Percentiles rank a stretch among this genome's conserved stretches.
phyloP scores from a whole-genome alignment of 768 basidiomycete species.

The Leucocoprinus sp. region DNA sequence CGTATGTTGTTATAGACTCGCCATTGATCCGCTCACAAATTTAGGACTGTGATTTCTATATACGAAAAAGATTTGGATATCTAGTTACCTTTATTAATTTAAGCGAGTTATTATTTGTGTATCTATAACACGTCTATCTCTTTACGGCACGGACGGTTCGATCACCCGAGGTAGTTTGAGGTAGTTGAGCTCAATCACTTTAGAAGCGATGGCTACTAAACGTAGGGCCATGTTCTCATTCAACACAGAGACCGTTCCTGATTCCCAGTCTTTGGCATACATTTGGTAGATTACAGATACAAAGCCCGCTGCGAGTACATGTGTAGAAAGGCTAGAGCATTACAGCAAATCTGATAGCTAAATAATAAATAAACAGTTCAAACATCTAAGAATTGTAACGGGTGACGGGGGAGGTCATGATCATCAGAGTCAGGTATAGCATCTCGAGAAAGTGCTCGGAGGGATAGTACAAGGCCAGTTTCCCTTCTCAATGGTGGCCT shows the following conservation, averaged over 20 bases:
- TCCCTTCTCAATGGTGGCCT: slow-evolving; percentile 43
- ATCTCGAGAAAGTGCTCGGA: slow-evolving; percentile 73
- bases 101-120: no score
- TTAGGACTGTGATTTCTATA: no score
- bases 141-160: slow-evolving; percentile 18
- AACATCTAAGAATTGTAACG: slow-evolving; percentile 6
- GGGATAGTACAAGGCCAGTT: slow-evolving; percentile 75
- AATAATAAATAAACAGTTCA: not conserved
- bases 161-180: no score
- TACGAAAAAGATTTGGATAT: not conserved
- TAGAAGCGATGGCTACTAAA: slow-evolving; percentile 27
- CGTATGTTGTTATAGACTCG: slow-evolving; percentile 30
- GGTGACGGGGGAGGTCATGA: not conserved
- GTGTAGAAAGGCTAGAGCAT: not conserved
- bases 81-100: not conserved
- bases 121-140: not conserved
- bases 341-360: slow-evolving; percentile 1
- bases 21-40: slow-evolving; percentile 15
- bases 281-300: no score
- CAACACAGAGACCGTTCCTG: no score
- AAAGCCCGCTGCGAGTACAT: not conserved
- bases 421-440: slow-evolving; percentile 44
- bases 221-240: no score
- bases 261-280: no score
- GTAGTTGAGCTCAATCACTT: slow-evolving; percentile 17